A percentile compares a stretch with the other conserved stretches of the same genome.
Conservation (phyloP, 345 rosid species). For the Euphorbia peplus region DNA sequence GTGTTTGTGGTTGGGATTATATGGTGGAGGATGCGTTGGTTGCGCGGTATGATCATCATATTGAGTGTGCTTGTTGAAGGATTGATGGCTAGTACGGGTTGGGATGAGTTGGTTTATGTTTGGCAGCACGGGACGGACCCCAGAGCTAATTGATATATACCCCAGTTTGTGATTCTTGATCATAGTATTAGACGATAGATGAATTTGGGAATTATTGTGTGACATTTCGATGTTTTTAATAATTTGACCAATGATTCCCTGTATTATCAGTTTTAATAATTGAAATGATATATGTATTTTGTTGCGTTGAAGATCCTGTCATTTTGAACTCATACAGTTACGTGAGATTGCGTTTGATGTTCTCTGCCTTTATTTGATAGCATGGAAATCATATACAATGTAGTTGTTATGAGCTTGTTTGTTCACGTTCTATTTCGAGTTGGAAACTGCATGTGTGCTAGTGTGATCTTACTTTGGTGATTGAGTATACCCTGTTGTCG, state of each 20-base stretch:
- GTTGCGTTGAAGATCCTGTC: not conserved
- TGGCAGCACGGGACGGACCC: constrained; percentile 98
- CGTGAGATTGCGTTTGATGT: not conserved
- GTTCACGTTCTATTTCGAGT: not conserved
- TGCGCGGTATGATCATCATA: constrained; percentile 81
- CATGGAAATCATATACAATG: no score
- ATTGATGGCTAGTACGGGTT: constrained; percentile 79
- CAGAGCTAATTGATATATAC: constrained; percentile 46
- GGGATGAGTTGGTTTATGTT: constrained; percentile 90
- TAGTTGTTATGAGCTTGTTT: not conserved
- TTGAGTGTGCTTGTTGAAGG: constrained; percentile 96
- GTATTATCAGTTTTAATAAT: constrained; percentile 17
- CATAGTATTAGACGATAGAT: not conserved
- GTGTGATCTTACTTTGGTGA: not conserved
- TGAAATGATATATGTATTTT: not conserved
- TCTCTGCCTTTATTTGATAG: not conserved
- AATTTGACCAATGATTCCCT: constrained; percentile 1
- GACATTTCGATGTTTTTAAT: not conserved
- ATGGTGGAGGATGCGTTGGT: constrained; percentile 89
- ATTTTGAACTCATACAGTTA: not conserved
- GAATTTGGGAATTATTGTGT: not conserved
- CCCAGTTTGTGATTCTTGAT: not conserved
- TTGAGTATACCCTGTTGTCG: not conserved
- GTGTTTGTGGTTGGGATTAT: constrained; percentile 79
- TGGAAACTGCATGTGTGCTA: not conserved